Conservation (phyloP, 2,329 filamentous ascomycete genomes). For the Talaromyces marneffei region DNA sequence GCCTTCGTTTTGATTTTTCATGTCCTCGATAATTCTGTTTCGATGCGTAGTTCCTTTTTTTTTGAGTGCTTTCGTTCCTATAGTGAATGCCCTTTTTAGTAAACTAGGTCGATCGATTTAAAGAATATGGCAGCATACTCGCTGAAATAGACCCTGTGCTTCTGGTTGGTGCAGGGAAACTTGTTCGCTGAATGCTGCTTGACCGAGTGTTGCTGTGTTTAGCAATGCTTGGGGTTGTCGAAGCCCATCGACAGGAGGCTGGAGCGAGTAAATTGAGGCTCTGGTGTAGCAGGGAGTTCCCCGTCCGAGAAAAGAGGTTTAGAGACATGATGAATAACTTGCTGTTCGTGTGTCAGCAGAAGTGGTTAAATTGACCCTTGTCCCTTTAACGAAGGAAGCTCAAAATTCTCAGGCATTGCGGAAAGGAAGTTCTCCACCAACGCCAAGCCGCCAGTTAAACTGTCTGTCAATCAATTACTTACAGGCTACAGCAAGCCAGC, state of each 20-base stretch:
- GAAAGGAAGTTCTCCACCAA: slow-evolving; percentile 5
- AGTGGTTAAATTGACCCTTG: background rate
- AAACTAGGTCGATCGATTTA: background rate
- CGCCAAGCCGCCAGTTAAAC: slow-evolving; percentile 11
- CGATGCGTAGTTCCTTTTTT: slow-evolving; percentile 27
- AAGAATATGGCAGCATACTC: background rate
- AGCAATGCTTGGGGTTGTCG: background rate
- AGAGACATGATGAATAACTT: slow-evolving; percentile 3
- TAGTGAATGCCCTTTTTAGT: background rate
- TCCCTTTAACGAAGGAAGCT: background rate
- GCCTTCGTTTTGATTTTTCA: slow-evolving; percentile 33
- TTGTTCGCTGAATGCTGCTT: background rate
- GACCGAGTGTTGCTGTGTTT: background rate
- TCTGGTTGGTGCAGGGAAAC: slow-evolving; percentile 2
- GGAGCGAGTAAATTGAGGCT: background rate
- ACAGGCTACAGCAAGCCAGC: no score
- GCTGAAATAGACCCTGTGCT: background rate
- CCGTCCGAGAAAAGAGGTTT: slow-evolving; percentile 1
- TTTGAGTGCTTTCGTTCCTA: slow-evolving; percentile 20
- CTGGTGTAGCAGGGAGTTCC: background rate
- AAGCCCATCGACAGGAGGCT: slow-evolving; percentile 12
- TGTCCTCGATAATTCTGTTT: slow-evolving; percentile 31
- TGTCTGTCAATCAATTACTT: background rate
- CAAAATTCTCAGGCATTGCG: slow-evolving; percentile 3
- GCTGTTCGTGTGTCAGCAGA: background rate